These are phyloP conservation scores for Colletotrichum sublineola DNA, from an alignment of 2,329 filamentous ascomycete genomes.

Conservation along the genomic window DNA sequence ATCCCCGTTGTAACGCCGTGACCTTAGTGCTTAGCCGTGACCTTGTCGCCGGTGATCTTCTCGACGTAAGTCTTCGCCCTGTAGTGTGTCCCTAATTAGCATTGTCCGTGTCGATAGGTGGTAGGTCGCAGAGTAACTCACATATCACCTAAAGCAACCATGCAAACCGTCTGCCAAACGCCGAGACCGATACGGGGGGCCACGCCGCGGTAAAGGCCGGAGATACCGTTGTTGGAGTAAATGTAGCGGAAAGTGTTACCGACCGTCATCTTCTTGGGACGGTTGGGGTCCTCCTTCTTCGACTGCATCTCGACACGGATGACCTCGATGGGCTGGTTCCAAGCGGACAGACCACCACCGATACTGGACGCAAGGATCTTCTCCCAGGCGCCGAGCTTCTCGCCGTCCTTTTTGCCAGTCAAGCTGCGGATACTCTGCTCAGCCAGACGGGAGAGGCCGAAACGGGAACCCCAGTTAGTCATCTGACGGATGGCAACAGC, in stretches of 20 bases:
- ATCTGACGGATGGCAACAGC: conserved; percentile 98
- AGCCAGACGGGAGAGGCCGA: conserved; percentile 91
- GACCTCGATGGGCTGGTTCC: conserved; percentile 99
- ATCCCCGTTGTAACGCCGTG: conserved; percentile 52
- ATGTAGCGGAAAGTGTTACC: conserved; percentile 89
- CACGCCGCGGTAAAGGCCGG: conserved; percentile 95
- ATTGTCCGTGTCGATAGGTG: conserved; percentile 5
- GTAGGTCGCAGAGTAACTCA: conserved; percentile 65
- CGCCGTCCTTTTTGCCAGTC: conserved; percentile 82
- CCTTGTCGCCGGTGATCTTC: conserved; percentile 73
- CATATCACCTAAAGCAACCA: conserved; percentile 99
- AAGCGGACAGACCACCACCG: conserved; percentile 94
- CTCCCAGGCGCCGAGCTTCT: conserved; percentile 84
- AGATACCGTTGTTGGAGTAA: conserved; percentile 87
- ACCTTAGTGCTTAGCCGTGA: conserved; percentile 76
- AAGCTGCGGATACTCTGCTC: conserved; percentile 86
- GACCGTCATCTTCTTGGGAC: conserved; percentile 99
- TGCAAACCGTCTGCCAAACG: conserved; percentile 99
- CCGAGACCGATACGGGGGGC: conserved; percentile 93
- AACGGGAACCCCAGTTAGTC: conserved; percentile 98
- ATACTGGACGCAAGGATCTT: conserved; percentile 90
- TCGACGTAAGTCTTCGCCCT: conserved; percentile 78
- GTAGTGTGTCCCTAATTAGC: conserved; percentile 47
- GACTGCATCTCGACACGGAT: conserved; percentile 99
- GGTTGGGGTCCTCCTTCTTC: conserved; percentile 97